Conservation (phyloP, 139 green algal genomes). For the Asterochloris sp. region DNA sequence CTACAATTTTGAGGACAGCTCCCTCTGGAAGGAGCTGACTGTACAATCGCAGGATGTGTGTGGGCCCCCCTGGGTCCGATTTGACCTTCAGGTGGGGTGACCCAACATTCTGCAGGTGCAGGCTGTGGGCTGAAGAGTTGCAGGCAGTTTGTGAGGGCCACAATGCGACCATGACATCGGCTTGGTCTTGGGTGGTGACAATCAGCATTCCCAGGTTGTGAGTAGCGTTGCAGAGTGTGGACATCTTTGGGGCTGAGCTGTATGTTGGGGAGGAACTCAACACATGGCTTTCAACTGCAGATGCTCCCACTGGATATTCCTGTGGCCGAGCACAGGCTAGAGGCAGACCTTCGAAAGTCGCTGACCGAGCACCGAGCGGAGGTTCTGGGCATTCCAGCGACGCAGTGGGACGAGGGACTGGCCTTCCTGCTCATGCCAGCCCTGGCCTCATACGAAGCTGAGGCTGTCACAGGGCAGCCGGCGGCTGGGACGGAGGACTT, state of each 20-base stretch:
- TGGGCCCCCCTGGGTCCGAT: not conserved
- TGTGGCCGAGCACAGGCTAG: conserved; percentile 31
- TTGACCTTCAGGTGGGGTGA: conserved; percentile 8
- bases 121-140: not conserved
- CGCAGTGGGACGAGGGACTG: conserved; percentile 40
- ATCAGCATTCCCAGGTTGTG: not conserved
- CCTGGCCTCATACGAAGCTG: conserved; percentile 51
- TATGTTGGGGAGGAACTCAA: not conserved
- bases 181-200: not conserved
- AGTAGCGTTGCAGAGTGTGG: not conserved
- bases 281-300: conserved; percentile 1
- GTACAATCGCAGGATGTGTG: conserved; percentile 2
- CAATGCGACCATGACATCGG: no score
- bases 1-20: conserved; percentile 1
- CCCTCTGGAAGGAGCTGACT: conserved; percentile 21
- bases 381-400: not conserved
- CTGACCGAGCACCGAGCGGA: conserved; percentile 13
- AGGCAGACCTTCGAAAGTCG: conserved; percentile 20
- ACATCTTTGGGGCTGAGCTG: not conserved
- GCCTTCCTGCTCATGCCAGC: conserved; percentile 49
- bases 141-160: no score
- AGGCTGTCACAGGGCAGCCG: conserved; percentile 38
- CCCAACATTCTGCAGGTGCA: not conserved
- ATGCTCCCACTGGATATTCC: not conserved
- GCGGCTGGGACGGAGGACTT: conserved; percentile 52